phyloP scores from a whole-genome alignment of 2,329 filamentous ascomycete species.

The Penicillium occitanis region DNA sequence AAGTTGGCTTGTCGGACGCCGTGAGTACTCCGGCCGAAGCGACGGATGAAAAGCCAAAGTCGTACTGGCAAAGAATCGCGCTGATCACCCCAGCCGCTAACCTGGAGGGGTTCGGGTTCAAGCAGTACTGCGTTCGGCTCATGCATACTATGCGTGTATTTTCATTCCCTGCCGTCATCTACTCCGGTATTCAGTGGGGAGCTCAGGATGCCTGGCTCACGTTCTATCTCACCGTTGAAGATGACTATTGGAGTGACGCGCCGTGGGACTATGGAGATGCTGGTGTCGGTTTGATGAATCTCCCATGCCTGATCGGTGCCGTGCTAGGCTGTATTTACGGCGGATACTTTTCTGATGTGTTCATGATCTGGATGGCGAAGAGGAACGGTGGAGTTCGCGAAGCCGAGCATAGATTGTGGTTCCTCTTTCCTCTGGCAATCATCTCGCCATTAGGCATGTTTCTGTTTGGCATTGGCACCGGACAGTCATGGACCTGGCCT shows the following conservation, averaged over 20 bases:
- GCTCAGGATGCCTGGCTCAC: constrained; percentile 61
- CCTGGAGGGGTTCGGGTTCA: constrained; percentile 53
- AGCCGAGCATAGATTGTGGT: constrained; percentile 55
- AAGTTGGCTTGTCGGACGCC: background rate
- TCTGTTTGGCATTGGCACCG: constrained; percentile 55
- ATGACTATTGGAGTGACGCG: constrained; percentile 55
- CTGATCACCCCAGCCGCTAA: constrained; percentile 58
- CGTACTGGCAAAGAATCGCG: constrained; percentile 57
- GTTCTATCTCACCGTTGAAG: constrained; percentile 59
- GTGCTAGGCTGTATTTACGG: constrained; percentile 58
- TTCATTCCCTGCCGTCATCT: constrained; percentile 58
- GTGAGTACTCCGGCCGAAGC: background rate
- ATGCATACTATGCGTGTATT: constrained; percentile 59
- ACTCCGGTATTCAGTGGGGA: constrained; percentile 60
- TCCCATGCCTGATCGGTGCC: constrained; percentile 50
- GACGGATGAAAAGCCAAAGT: constrained; percentile 40
- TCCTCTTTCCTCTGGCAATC: constrained; percentile 52
- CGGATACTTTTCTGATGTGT: constrained; percentile 57
- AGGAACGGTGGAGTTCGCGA: constrained; percentile 56
- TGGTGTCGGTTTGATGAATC: constrained; percentile 58
- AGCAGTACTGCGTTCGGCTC: constrained; percentile 55
- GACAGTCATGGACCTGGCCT: constrained; percentile 54
- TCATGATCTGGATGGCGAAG: constrained; percentile 57
- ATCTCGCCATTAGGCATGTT: constrained; percentile 55
- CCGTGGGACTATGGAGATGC: constrained; percentile 59